phyloP scores from a whole-genome alignment of 1,284 basidiomycete genomes.

The Exobasidium cylindrosporum region DNA sequence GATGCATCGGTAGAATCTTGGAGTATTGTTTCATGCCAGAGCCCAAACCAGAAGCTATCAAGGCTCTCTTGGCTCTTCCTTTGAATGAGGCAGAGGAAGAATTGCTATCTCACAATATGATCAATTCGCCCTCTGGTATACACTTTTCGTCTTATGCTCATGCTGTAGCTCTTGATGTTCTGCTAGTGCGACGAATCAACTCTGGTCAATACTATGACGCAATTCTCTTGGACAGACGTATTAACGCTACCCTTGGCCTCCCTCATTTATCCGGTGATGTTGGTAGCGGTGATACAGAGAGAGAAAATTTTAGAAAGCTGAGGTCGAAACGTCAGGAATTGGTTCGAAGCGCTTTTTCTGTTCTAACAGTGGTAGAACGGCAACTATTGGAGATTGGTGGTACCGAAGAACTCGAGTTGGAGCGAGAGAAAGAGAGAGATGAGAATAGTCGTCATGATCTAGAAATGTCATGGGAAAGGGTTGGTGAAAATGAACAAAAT shows the following conservation, averaged over 20 bases:
- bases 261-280: neutral
- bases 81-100: neutral
- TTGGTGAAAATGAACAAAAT: neutral
- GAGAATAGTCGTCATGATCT: neutral
- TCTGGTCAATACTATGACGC: conserved; percentile 5
- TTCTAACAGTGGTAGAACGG: neutral
- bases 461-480: neutral
- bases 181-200: conserved; percentile 2
- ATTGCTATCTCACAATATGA: conserved; percentile 1
- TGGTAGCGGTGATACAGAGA: neutral
- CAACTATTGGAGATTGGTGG: neutral
- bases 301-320: neutral
- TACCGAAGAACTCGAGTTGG: neutral
- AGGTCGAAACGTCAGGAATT: neutral
- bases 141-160: neutral
- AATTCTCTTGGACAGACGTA: neutral
- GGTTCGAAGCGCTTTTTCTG: neutral
- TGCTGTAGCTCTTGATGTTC: neutral
- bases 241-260: neutral
- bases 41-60: neutral
- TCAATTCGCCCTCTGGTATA: neutral
- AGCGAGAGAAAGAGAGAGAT: neutral
- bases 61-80: neutral
- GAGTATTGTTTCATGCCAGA: conserved; percentile 2
- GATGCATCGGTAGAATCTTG: neutral